Percentiles rank a stretch among this genome's conserved stretches.
phyloP scores from a whole-genome alignment of 371 early-diverging fungal species.

The Basidiobolus meristosporus region DNA sequence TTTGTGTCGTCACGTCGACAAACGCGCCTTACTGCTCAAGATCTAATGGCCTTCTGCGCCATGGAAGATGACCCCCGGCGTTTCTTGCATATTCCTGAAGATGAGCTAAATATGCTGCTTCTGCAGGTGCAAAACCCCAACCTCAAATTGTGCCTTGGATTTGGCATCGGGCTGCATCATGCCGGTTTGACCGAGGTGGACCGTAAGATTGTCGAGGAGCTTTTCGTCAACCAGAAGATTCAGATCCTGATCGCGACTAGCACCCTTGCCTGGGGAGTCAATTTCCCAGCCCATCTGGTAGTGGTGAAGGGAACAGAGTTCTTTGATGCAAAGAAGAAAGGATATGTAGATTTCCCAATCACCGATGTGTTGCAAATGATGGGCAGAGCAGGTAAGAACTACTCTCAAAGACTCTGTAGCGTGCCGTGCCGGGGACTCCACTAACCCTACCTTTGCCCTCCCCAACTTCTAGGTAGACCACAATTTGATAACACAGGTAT shows the following conservation, averaged over 20 bases:
- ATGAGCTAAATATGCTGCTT: conserved; percentile 51
- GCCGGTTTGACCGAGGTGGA: conserved; percentile 88
- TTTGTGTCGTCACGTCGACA: conserved; percentile 95
- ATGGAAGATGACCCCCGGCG: conserved; percentile 80
- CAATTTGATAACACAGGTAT: conserved; percentile 88
- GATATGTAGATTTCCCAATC: conserved; percentile 87
- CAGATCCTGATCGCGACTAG: conserved; percentile 92
- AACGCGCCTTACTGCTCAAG: conserved; percentile 85
- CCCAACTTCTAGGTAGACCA: conserved; percentile 41
- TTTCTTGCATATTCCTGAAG: conserved; percentile 71
- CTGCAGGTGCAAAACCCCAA: conserved; percentile 54
- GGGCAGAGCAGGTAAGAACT: conserved; percentile 79
- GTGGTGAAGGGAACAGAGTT: conserved; percentile 96
- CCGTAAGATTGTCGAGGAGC: conserved; percentile 78
- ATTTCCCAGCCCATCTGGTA: conserved; percentile 95
- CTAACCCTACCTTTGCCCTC: no score
- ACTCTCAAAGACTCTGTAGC: no score
- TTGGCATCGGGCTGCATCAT: conserved; percentile 97
- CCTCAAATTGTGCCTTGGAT: conserved; percentile 59
- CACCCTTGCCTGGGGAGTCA: conserved; percentile 98
- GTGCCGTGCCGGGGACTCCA: no score
- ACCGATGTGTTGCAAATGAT: conserved; percentile 97
- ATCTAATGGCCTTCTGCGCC: conserved; percentile 78
- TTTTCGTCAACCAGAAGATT: conserved; percentile 83
- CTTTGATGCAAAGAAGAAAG: conserved; percentile 73